Percentiles rank a stretch among this genome's conserved stretches.
Conservation (phyloP, 768 basidiomycete species). For the Mycena venus region DNA sequence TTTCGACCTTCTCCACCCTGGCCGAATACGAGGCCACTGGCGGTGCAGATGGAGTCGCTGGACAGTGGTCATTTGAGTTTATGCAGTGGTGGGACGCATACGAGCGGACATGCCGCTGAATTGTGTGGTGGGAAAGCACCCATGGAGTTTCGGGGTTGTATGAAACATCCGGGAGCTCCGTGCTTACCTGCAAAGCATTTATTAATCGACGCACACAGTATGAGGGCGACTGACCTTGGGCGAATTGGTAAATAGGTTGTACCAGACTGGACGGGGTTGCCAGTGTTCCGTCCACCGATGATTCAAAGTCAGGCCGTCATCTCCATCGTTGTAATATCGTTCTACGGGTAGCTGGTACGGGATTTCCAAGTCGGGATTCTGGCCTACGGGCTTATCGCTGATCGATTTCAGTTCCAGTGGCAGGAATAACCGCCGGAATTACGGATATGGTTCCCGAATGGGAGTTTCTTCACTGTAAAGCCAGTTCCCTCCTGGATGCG, state of each 20-base stretch:
- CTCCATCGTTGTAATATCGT: conserved; percentile 13
- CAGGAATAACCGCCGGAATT: not conserved
- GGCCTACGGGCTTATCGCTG: not conserved
- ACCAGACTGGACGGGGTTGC: conserved; percentile 20
- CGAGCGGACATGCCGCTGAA: conserved; percentile 19
- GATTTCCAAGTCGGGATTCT: not conserved
- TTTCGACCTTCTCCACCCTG: conserved; percentile 16
- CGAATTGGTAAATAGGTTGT: conserved; percentile 6
- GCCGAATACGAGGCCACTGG: conserved; percentile 13
- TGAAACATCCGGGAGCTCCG: conserved; percentile 17
- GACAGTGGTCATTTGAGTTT: conserved; percentile 17
- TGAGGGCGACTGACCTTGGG: conserved; percentile 5
- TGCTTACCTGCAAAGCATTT: not conserved
- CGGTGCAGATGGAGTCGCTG: too few species aligned
- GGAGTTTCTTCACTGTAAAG: conserved; percentile 36
- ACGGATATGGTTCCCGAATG: conserved; percentile 31
- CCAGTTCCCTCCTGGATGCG: conserved; percentile 38
- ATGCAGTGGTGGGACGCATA: conserved; percentile 18
- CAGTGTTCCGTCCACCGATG: conserved; percentile 17
- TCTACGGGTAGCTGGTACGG: not conserved
- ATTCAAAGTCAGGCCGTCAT: conserved; percentile 9
- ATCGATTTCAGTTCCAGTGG: not conserved
- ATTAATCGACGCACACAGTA: not conserved
- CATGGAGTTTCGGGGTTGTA: conserved; percentile 11
- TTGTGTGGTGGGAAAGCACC: conserved; percentile 11